Conservation (phyloP, 2,329 filamentous ascomycete species). For the Seiridium cupressi region DNA sequence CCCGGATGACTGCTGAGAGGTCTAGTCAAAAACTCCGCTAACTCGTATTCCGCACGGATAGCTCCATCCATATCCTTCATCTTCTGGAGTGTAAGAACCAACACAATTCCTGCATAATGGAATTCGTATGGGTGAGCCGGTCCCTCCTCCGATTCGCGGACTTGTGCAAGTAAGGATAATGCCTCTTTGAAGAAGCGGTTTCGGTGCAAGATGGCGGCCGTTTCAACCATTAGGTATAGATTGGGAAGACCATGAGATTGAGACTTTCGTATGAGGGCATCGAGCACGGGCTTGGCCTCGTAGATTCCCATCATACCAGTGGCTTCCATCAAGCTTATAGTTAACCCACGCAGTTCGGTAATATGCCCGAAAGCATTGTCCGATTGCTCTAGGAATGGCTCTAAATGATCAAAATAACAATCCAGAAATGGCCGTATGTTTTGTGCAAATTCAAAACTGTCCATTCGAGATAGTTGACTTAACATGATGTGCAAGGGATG, state of each 20-base stretch:
- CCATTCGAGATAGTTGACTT: neutral
- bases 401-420: slow-evolving; percentile 11
- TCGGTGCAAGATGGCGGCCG: neutral
- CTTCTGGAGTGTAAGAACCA: neutral
- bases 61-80: slow-evolving; percentile 3
- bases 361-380: slow-evolving; percentile 4
- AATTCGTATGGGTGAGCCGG: slow-evolving; percentile 3
- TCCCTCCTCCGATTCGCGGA: neutral
- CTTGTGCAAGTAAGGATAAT: neutral
- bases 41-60: slow-evolving; percentile 4
- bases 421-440: slow-evolving; percentile 5
- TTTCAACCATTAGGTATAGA: slow-evolving; percentile 6
- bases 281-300: slow-evolving; percentile 6
- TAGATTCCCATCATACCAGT: slow-evolving; percentile 8
- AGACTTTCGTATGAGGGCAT: neutral
- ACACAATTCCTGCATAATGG: slow-evolving; percentile 2
- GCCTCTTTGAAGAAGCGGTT: slow-evolving; percentile 5
- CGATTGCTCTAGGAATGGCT: slow-evolving; percentile 3
- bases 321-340: slow-evolving; percentile 10
- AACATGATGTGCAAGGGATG: slow-evolving; percentile 7
- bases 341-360: slow-evolving; percentile 5
- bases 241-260: neutral
- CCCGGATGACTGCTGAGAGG: too few species aligned
- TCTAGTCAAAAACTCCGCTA: slow-evolving; percentile 1
- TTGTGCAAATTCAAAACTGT: slow-evolving; percentile 4